phyloP scores from a whole-genome alignment of 2,329 filamentous ascomycete species.

The Paecilomyces dactylethromorphus region DNA sequence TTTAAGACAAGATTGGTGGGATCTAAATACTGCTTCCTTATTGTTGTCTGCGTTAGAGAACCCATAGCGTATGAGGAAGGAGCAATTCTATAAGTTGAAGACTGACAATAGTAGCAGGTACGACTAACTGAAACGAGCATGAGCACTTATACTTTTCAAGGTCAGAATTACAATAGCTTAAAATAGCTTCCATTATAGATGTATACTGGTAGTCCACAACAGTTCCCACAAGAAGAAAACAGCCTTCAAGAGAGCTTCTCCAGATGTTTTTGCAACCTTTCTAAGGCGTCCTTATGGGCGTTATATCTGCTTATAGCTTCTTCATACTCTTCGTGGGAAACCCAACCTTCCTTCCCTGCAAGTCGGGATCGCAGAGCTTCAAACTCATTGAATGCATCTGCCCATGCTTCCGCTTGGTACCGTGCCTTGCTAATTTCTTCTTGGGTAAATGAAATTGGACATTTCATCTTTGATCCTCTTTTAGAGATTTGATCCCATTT shows the following conservation, averaged over 20 bases:
- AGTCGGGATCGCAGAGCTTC: conserved; percentile 8
- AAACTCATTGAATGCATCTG: conserved; percentile 14
- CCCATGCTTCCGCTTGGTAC: conserved; percentile 12
- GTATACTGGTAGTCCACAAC: no score
- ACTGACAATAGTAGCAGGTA: no score
- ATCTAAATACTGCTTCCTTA: no score
- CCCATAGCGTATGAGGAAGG: no score
- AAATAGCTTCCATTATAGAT: no score
- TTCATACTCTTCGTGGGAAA: conserved; percentile 17
- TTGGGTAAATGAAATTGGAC: conserved; percentile 14
- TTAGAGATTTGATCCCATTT: conserved; percentile 14
- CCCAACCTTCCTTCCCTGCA: conserved; percentile 19
- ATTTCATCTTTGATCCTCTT: conserved; percentile 7
- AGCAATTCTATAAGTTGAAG: no score
- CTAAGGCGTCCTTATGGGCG: conserved; percentile 4
- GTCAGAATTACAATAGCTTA: no score
- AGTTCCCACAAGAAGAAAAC: no score
- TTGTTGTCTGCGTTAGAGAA: no score
- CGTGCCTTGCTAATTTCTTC: conserved; percentile 12
- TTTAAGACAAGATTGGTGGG: no score
- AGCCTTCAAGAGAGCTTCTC: neutral
- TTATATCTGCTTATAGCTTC: conserved; percentile 12
- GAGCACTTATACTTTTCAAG: no score
- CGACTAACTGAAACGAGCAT: no score
- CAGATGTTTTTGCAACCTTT: conserved; percentile 3